Evolutionary conservation across 768 basidiomycete species (phyloP), one percentile per base, ranked within the genome.

Genomic region (Hygrocybe punicea): DNA sequence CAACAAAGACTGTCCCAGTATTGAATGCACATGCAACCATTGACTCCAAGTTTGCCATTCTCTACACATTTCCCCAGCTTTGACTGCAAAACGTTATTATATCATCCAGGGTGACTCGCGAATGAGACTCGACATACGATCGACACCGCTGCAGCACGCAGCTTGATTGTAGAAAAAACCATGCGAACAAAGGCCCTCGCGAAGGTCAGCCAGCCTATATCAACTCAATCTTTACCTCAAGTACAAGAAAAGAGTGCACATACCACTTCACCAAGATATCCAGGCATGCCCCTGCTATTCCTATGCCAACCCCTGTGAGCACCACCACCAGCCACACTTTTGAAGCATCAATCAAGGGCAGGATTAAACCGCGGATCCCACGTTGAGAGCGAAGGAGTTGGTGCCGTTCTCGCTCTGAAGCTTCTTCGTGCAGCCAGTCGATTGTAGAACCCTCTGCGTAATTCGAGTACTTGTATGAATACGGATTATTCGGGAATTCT

Each of bases 241-340:
- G 21, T 21, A 24, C 36, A 50, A 24, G 17, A 29, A 49, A 9
- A 56, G 13, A 13, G 4, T 54, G 53, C 33, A 71, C 76, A 48
- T 67, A 87, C 87, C 87, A 89, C 72, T 83, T 84, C 7, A 89
- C 87, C 37, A 89, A 71, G 6, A 89, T 81, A 70, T 89, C 87
- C 56, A 89, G 63, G 82, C 83, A 87, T 3, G 84, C 87, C 23
- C 87, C 87, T 19, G 81, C 78, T 9, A 86, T 71, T 4, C 87
- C 87, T 44, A 88, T 81, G 1, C 85, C 86, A 17, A 85, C 63
- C 9, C 86, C 87, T 17, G 86, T 86, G 49, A 80, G 60, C 59
- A 86, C 78, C 10, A 87, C 78, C n/a, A 88, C 80, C 21, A 87
- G 71, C 86, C 86, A 88, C 68, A 84, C 77, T 46, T 81, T 75